Conservation (phyloP, 768 basidiomycete species). For the Daedaleopsis sinensis region DNA sequence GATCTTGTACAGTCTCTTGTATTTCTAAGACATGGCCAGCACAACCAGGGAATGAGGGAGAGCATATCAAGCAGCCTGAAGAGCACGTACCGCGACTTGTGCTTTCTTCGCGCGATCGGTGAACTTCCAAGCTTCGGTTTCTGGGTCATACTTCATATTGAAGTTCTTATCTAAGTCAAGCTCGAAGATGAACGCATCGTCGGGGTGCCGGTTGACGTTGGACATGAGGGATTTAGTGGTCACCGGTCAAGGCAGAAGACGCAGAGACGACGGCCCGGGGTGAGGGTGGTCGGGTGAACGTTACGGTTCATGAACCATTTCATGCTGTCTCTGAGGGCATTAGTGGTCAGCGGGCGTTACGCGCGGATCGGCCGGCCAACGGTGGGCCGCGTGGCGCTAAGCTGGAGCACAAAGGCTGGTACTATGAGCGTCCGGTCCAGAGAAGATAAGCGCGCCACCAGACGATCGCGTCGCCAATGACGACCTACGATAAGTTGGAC, state of each 20-base stretch:
- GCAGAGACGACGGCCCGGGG: too few species aligned
- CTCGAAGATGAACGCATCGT: not conserved
- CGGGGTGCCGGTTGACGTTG: not conserved
- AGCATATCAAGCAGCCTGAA: not conserved
- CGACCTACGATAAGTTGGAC: not conserved
- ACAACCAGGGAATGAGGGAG: not conserved
- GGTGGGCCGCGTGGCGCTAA: too few species aligned
- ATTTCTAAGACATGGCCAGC: not conserved
- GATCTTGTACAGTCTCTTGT: not conserved
- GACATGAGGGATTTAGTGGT: too few species aligned
- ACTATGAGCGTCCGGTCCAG: not conserved
- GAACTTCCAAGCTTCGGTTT: not conserved
- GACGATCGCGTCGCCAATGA: not conserved
- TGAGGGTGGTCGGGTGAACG: too few species aligned
- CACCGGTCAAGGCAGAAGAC: too few species aligned
- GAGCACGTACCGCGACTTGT: not conserved
- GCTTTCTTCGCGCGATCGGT: not conserved
- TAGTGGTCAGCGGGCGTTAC: too few species aligned
- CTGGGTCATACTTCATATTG: not conserved
- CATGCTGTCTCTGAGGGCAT: too few species aligned
- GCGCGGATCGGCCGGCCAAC: too few species aligned
- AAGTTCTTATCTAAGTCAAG: not conserved
- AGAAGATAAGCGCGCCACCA: not conserved
- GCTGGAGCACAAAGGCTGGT: too few species aligned
- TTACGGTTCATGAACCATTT: too few species aligned